Percentiles rank a stretch among this genome's conserved stretches.
Conservation (phyloP, 495 filamentous ascomycete species). For the Gamarada debralockiae region DNA sequence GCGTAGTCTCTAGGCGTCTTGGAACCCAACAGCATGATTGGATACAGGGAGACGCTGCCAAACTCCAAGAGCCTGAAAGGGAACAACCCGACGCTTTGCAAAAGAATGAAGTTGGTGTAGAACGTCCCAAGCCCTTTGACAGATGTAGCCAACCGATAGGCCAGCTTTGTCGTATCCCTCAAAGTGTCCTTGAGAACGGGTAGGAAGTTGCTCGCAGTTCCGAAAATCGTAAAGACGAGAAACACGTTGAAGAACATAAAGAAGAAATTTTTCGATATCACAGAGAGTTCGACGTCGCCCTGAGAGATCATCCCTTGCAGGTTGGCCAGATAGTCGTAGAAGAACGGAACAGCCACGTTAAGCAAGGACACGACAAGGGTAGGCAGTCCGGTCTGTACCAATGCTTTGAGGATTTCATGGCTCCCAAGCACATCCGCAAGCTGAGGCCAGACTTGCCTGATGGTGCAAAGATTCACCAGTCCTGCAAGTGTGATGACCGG, state of each 20-base stretch:
- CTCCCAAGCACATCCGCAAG: slow-evolving; percentile 61
- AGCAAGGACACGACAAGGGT: slow-evolving; percentile 80
- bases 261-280: slow-evolving; percentile 98
- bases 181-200: slow-evolving; percentile 48
- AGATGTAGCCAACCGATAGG: slow-evolving; percentile 68
- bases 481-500: slow-evolving; percentile 78
- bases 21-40: slow-evolving; percentile 70
- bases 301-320: slow-evolving; percentile 92
- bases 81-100: slow-evolving; percentile 89
- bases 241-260: slow-evolving; percentile 99
- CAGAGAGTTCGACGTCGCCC: slow-evolving; percentile 89
- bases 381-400: slow-evolving; percentile 84
- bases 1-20: slow-evolving; percentile 91
- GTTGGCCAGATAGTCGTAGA: slow-evolving; percentile 91
- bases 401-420: slow-evolving; percentile 64
- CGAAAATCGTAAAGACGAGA: slow-evolving; percentile 87
- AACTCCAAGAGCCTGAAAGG: slow-evolving; percentile 90
- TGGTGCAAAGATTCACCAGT: slow-evolving; percentile 70
- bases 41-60: slow-evolving; percentile 80
- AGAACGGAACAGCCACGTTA: slow-evolving; percentile 83
- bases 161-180: slow-evolving; percentile 71
- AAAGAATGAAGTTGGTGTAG: slow-evolving; percentile 91
- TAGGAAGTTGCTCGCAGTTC: slow-evolving; percentile 72
- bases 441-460: slow-evolving; percentile 66
- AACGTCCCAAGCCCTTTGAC: slow-evolving; percentile 72